Conservation (phyloP, 208 protist species). For the Herpetomonas tarakana region DNA sequence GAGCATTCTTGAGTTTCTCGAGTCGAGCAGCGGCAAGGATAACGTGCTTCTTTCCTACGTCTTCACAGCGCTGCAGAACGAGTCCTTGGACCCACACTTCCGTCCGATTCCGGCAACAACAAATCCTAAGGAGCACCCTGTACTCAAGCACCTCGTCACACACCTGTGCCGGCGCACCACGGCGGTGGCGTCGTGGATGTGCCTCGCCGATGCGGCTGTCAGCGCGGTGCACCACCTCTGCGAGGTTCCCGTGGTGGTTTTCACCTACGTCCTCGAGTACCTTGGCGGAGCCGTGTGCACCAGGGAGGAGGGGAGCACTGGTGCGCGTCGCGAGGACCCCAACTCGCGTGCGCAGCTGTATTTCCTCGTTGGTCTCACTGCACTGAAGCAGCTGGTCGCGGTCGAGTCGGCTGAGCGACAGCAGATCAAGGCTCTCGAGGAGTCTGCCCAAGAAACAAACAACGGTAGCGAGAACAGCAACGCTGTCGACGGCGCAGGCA, state of each 20-base stretch:
- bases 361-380: constrained; percentile 72
- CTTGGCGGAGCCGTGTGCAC: constrained; percentile 14
- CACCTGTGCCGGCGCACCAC: constrained; percentile 81
- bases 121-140: constrained; percentile 39
- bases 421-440: constrained; percentile 75
- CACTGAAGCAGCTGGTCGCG: constrained; percentile 84
- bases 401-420: constrained; percentile 73
- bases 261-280: constrained; percentile 77
- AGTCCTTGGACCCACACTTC: constrained; percentile 70
- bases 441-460: constrained; percentile 12
- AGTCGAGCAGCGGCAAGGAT: constrained; percentile 49
- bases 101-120: constrained; percentile 44
- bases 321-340: constrained; percentile 13
- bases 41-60: constrained; percentile 83
- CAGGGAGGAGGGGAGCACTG: constrained; percentile 6
- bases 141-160: constrained; percentile 68
- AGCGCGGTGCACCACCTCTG: constrained; percentile 77
- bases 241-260: constrained; percentile 65
- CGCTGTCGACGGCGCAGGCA: neutral
- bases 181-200: constrained; percentile 73
- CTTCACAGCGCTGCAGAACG: constrained; percentile 68
- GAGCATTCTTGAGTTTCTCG: constrained; percentile 68
- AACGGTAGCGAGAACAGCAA: neutral
- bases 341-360: constrained; percentile 70
- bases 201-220: constrained; percentile 63